These are phyloP conservation scores for Populus tremula DNA, from an alignment of 345 rosid species.

Conservation along the genomic window DNA sequence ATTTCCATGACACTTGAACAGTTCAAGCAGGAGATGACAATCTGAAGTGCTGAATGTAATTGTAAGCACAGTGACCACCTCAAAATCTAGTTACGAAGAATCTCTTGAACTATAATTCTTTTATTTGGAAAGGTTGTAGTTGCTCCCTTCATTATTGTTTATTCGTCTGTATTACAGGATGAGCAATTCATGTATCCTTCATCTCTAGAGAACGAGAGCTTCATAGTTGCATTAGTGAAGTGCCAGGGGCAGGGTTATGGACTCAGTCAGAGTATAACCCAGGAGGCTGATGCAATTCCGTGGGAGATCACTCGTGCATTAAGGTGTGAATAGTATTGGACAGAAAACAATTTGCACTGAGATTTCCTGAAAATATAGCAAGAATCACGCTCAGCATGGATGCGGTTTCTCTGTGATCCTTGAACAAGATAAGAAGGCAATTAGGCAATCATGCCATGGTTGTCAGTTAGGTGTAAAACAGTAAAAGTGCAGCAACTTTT, in stretches of 20 bases:
- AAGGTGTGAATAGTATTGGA: conserved; percentile 25
- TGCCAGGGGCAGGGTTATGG: conserved; percentile 32
- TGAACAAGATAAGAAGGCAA: background rate
- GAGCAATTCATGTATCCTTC: conserved; percentile 81
- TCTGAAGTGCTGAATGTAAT: background rate
- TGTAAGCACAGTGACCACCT: background rate
- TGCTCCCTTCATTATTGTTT: background rate
- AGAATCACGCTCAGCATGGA: background rate
- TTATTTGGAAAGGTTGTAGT: background rate
- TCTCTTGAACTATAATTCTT: background rate
- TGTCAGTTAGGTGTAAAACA: too few species aligned
- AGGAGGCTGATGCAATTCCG: conserved; percentile 27
- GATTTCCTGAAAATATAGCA: background rate
- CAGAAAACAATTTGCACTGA: background rate
- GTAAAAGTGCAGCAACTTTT: background rate
- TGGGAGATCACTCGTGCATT: conserved; percentile 93
- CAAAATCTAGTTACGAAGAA: background rate
- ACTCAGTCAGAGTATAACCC: conserved; percentile 9
- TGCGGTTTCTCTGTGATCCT: background rate
- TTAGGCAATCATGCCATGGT: background rate
- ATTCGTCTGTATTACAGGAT: conserved; percentile 49
- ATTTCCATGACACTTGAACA: background rate
- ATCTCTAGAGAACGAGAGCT: conserved; percentile 69
- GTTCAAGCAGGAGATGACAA: background rate
- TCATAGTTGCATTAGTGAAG: conserved; percentile 66